phyloP scores from a whole-genome alignment of 352 stramenopile genomes.

The Pythium oligandrum region DNA sequence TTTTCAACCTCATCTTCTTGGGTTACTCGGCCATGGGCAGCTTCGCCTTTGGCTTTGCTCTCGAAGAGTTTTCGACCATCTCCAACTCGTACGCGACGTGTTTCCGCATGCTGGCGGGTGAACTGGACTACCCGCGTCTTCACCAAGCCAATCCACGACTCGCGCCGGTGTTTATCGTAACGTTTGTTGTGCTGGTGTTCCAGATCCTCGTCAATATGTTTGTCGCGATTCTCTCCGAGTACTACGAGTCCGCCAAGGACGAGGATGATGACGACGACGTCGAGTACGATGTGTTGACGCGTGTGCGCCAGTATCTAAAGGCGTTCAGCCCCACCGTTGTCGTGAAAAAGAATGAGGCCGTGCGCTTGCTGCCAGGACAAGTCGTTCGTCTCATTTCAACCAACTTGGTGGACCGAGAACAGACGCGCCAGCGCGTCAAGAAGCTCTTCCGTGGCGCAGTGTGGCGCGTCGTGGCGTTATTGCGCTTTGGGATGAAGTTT shows the following conservation, averaged over 20 bases:
- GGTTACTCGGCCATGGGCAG: slow-evolving; percentile 84
- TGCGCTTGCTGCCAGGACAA: slow-evolving; percentile 61
- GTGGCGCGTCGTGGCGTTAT: slow-evolving; percentile 78
- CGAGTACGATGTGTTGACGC: slow-evolving; percentile 84
- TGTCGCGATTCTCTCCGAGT: slow-evolving; percentile 85
- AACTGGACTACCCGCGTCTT: slow-evolving; percentile 75
- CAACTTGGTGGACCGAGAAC: slow-evolving; percentile 84
- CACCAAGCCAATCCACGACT: slow-evolving; percentile 75
- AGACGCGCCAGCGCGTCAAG: slow-evolving; percentile 67
- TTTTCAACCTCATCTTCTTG: slow-evolving; percentile 86
- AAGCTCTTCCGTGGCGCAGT: slow-evolving; percentile 82
- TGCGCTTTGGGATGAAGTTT: slow-evolving; percentile 87
- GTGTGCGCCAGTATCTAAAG: slow-evolving; percentile 69
- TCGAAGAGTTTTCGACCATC: slow-evolving; percentile 83
- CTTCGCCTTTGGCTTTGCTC: slow-evolving; percentile 77
- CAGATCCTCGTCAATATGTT: slow-evolving; percentile 90
- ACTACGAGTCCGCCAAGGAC: slow-evolving; percentile 82
- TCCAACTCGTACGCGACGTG: slow-evolving; percentile 77
- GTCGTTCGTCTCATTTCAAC: slow-evolving; percentile 82
- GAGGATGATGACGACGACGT: slow-evolving; percentile 69
- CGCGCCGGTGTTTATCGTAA: slow-evolving; percentile 76
- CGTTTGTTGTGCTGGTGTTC: slow-evolving; percentile 86
- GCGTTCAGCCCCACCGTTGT: slow-evolving; percentile 77
- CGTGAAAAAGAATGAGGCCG: slow-evolving; percentile 65
- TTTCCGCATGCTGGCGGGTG: slow-evolving; percentile 86